These are phyloP conservation scores for Pestalotiopsis sp. DNA, from an alignment of 2,329 filamentous ascomycete genomes.

Conservation along the genomic window DNA sequence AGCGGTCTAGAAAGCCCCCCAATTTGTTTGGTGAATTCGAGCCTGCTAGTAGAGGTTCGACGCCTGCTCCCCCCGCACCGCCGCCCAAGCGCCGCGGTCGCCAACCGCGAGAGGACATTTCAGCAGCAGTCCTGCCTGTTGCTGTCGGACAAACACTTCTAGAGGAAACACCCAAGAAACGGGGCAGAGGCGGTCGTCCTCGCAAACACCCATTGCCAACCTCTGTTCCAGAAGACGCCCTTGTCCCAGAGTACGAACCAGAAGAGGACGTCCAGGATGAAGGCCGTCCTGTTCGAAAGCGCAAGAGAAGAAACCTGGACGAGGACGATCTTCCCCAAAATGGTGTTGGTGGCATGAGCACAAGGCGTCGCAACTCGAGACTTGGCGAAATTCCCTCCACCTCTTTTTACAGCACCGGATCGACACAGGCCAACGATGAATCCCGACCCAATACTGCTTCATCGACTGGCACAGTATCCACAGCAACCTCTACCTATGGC, in stretches of 20 bases:
- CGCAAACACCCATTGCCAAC: constrained; percentile 29
- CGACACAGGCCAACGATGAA: constrained; percentile 41
- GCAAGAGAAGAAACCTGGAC: constrained; percentile 15
- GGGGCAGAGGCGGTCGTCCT: constrained; percentile 32
- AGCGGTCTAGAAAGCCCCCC: constrained; percentile 56
- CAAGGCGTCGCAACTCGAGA: constrained; percentile 23
- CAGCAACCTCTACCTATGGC: constrained; percentile 53
- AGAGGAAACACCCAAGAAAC: constrained; percentile 30
- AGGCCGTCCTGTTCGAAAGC: constrained; percentile 14
- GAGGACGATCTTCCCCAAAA: constrained; percentile 13
- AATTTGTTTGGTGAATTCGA: constrained; percentile 53
- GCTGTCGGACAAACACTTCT: constrained; percentile 19
- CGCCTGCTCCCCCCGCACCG: constrained; percentile 39
- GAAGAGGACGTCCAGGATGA: constrained; percentile 14
- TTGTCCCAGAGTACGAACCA: constrained; percentile 16
- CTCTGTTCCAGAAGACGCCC: constrained; percentile 21
- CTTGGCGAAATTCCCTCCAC: constrained; percentile 40
- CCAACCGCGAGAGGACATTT: constrained; percentile 25
- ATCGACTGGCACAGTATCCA: constrained; percentile 53
- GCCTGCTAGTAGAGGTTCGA: constrained; percentile 54
- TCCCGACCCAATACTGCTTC: constrained; percentile 55
- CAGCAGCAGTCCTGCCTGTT: constrained; percentile 12
- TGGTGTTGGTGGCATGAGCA: constrained; percentile 14
- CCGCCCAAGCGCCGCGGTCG: constrained; percentile 29
- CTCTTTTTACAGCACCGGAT: constrained; percentile 42